A percentile compares a stretch with the other conserved stretches of the same genome.
Conservation (phyloP, 768 basidiomycete species). For the Russula compacta region DNA sequence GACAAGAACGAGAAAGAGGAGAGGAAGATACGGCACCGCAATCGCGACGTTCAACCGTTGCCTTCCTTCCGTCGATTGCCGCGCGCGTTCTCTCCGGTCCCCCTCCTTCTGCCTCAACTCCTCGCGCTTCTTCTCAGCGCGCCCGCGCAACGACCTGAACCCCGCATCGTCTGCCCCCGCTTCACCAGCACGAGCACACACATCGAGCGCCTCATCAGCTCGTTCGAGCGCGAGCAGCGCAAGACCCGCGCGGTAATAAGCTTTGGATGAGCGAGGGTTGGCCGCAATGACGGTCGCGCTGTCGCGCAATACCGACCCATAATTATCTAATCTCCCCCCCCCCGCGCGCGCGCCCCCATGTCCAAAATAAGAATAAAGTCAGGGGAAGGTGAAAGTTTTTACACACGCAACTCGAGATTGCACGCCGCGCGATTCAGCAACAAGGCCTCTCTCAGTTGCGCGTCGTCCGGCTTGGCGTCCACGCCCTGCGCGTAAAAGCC, state of each 20-base stretch:
- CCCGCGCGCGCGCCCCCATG: no score
- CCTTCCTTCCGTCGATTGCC: conserved; percentile 44
- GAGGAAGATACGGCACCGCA: conserved; percentile 38
- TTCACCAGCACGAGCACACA: conserved; percentile 57
- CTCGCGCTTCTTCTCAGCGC: conserved; percentile 37
- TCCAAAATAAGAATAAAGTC: not conserved
- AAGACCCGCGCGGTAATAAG: conserved; percentile 74
- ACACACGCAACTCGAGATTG: conserved; percentile 77
- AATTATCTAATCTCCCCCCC: conserved; percentile 55
- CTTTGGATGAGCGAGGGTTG: conserved; percentile 68
- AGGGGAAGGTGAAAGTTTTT: not conserved
- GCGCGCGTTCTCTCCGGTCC: conserved; percentile 41
- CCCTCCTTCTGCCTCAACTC: conserved; percentile 43
- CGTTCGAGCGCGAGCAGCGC: conserved; percentile 70
- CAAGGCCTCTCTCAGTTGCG: conserved; percentile 50
- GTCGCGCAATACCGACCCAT: conserved; percentile 77
- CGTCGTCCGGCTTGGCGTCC: conserved; percentile 70
- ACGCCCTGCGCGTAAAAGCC: conserved; percentile 88
- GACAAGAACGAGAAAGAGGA: not conserved
- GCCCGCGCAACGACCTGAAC: conserved; percentile 41
- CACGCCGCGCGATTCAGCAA: conserved; percentile 89
- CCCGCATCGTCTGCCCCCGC: conserved; percentile 51
- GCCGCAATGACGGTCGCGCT: conserved; percentile 61
- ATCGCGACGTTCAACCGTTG: conserved; percentile 49
- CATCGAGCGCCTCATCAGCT: conserved; percentile 76